Evolutionary conservation across 257 asterid genomes (phyloP).

Genomic region (Scutellaria minor): DNA sequence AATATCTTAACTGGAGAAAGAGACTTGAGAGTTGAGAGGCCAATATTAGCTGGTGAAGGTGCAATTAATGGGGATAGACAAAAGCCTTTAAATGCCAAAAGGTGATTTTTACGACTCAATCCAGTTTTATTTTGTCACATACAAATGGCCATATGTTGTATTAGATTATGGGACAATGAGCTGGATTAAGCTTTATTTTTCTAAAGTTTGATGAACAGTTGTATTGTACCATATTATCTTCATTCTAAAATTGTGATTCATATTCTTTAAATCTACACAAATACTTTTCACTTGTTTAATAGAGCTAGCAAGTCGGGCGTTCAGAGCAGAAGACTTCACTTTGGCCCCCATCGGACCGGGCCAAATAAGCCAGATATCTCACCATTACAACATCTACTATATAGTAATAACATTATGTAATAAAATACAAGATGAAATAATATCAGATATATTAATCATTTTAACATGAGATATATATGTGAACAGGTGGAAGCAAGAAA

Average conservation of each 20-base stretch:
- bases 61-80: slow-evolving; percentile 22
- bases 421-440: no score
- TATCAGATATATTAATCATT: no score
- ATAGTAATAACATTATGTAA: no score
- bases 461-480: no score
- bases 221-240: background rate
- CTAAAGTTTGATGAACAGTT: slow-evolving; percentile 9
- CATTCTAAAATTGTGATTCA: background rate
- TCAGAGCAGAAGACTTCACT: no score
- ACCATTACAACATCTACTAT: no score
- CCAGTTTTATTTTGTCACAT: slow-evolving; percentile 5
- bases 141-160: slow-evolving; percentile 22
- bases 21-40: slow-evolving; percentile 33
- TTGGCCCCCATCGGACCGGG: no score
- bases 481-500: background rate
- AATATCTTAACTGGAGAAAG: slow-evolving; percentile 13
- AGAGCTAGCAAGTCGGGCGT: no score
- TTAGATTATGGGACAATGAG: slow-evolving; percentile 24
- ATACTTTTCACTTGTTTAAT: no score
- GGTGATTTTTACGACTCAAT: slow-evolving; percentile 34
- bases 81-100: slow-evolving; percentile 44
- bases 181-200: slow-evolving; percentile 1
- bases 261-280: background rate
- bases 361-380: no score
- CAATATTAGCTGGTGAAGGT: slow-evolving; percentile 30